Evolutionary conservation across 164 flowering plant genomes (phyloP).

Genomic region (Stephania japonica): DNA sequence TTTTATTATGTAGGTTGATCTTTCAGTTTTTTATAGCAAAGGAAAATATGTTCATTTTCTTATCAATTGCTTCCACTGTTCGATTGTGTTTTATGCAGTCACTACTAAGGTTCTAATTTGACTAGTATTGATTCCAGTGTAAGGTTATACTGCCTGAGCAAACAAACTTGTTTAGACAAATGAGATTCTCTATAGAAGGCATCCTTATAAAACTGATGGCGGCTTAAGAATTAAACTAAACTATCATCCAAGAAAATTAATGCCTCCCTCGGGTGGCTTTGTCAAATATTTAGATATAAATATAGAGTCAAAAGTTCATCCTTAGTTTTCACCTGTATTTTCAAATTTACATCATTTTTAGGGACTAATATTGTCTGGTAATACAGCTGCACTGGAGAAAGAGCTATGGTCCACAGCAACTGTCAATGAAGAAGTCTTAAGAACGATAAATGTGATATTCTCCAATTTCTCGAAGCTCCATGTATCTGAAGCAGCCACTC

Average conservation of each 20-base stretch:
- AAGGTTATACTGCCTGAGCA: no score
- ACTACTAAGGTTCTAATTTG: no score
- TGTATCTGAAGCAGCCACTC: conserved; percentile 75
- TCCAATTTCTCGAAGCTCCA: conserved; percentile 78
- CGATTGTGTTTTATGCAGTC: no score
- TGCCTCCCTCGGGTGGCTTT: no score
- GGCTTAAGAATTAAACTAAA: no score
- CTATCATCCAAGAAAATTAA: no score
- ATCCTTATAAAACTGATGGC: no score
- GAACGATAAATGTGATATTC: conserved; percentile 65
- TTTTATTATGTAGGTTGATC: background rate
- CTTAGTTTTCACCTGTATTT: background rate
- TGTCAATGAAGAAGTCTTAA: conserved; percentile 69
- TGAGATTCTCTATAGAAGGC: no score
- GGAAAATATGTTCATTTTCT: background rate
- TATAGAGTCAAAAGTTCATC: background rate
- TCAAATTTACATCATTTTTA: conserved; percentile 1
- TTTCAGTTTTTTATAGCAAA: background rate
- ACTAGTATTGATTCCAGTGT: no score
- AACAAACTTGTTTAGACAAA: no score
- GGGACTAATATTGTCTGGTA: conserved; percentile 6
- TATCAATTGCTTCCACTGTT: background rate
- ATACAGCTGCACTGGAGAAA: conserved; percentile 81
- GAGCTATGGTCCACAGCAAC: conserved; percentile 71
- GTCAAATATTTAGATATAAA: no score